A percentile compares a stretch with the other conserved stretches of the same genome.
These are phyloP conservation scores for Botrytis galanthina DNA, from an alignment of 2,329 filamentous ascomycete species.

Conservation along the genomic window DNA sequence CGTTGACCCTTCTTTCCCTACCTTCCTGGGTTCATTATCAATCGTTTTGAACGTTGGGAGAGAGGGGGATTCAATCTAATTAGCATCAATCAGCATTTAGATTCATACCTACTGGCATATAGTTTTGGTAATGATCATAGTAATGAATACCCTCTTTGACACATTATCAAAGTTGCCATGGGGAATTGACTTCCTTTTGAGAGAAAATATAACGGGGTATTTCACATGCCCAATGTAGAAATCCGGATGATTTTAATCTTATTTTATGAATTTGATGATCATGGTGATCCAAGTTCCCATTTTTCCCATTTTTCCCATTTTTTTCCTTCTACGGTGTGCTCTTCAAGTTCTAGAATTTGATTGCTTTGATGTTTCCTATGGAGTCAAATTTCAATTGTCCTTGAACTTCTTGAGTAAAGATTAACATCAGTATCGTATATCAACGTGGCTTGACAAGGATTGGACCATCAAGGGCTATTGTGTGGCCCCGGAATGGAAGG, in stretches of 20 bases:
- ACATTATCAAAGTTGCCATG: background rate
- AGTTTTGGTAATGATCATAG: background rate
- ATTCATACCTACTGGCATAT: background rate
- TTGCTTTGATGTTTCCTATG: background rate
- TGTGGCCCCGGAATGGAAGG: background rate
- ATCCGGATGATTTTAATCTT: background rate
- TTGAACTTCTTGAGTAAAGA: background rate
- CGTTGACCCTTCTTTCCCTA: background rate
- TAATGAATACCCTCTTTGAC: background rate
- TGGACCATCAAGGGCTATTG: background rate
- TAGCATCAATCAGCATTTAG: background rate
- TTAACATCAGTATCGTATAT: background rate
- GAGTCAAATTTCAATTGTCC: background rate
- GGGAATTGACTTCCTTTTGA: background rate
- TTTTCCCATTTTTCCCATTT: background rate
- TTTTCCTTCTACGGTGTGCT: background rate
- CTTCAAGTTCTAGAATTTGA: constrained; percentile 1
- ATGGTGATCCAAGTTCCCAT: background rate
- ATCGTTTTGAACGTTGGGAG: background rate
- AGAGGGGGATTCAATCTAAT: background rate
- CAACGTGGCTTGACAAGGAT: background rate
- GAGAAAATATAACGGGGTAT: background rate
- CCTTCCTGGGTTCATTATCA: background rate
- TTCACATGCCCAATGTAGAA: background rate
- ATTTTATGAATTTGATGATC: background rate